Conservation (phyloP, 495 filamentous ascomycete species). For the Penicillium roqueforti region DNA sequence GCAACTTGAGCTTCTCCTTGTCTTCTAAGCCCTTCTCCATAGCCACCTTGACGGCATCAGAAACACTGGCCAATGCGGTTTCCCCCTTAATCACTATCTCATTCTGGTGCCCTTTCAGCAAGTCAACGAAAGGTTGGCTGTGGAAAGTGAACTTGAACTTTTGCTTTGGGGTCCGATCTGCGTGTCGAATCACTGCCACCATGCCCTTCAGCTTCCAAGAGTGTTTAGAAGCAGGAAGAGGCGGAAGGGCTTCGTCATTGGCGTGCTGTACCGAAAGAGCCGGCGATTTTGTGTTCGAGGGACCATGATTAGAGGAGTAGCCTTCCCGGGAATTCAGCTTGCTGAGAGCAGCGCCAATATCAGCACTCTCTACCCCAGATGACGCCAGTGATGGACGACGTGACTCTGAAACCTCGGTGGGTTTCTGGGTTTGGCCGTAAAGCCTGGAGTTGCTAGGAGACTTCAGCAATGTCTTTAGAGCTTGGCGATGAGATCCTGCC, state of each 20-base stretch:
- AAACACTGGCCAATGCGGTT: slow-evolving; percentile 82
- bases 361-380: slow-evolving; percentile 41
- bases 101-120: slow-evolving; percentile 91
- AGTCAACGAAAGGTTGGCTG: slow-evolving; percentile 88
- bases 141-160: slow-evolving; percentile 99
- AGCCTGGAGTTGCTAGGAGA: slow-evolving; percentile 63
- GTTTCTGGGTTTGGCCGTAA: slow-evolving; percentile 40
- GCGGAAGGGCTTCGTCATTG: slow-evolving; percentile 36
- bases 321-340: slow-evolving; percentile 24
- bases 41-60: slow-evolving; percentile 75
- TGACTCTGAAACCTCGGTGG: slow-evolving; percentile 34
- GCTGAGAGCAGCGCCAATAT: slow-evolving; percentile 20
- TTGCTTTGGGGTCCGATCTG: slow-evolving; percentile 95
- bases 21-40: slow-evolving; percentile 78
- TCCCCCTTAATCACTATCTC: slow-evolving; percentile 93
- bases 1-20: slow-evolving; percentile 72
- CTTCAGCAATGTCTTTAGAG: slow-evolving; percentile 56
- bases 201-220: slow-evolving; percentile 99
- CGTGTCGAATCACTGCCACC: slow-evolving; percentile 92
- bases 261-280: slow-evolving; percentile 27
- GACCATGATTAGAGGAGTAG: slow-evolving; percentile 19
- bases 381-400: slow-evolving; percentile 46
- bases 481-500: slow-evolving; percentile 38
- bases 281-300: slow-evolving; percentile 32
- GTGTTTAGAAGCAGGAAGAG: slow-evolving; percentile 86